phyloP scores from a whole-genome alignment of 2,329 filamentous ascomycete genomes.

The Ascocoryne sarcoides region DNA sequence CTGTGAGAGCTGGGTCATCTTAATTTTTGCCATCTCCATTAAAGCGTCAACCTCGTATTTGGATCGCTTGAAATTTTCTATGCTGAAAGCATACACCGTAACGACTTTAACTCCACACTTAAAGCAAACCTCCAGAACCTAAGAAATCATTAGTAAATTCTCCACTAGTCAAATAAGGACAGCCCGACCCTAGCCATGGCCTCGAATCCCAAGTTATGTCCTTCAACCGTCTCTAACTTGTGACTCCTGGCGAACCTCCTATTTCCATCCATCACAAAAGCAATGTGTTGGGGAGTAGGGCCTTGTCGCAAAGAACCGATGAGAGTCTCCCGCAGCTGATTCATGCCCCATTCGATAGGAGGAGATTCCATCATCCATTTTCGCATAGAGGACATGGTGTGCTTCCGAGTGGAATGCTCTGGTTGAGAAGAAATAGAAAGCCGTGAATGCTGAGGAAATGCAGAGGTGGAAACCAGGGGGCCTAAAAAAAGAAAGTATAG shows the following conservation, averaged over 20 bases:
- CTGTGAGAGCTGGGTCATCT: slow-evolving; percentile 81
- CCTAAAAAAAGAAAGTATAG: neutral
- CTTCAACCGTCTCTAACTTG: slow-evolving; percentile 92
- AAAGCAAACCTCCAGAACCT: slow-evolving; percentile 97
- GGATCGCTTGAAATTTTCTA: slow-evolving; percentile 96
- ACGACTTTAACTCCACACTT: slow-evolving; percentile 95
- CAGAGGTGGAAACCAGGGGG: neutral
- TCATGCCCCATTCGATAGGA: slow-evolving; percentile 82
- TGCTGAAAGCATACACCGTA: slow-evolving; percentile 96
- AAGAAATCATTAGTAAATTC: slow-evolving; percentile 11
- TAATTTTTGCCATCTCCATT: slow-evolving; percentile 97
- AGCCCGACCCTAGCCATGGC: slow-evolving; percentile 69
- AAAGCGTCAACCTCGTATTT: slow-evolving; percentile 94
- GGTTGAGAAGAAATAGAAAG: neutral
- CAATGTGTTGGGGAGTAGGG: slow-evolving; percentile 86
- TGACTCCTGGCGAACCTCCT: slow-evolving; percentile 82
- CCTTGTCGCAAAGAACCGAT: slow-evolving; percentile 86
- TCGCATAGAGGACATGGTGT: slow-evolving; percentile 41
- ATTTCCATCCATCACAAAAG: slow-evolving; percentile 99
- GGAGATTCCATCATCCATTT: slow-evolving; percentile 82
- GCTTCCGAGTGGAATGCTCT: neutral
- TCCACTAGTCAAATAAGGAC: neutral
- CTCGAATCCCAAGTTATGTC: slow-evolving; percentile 92
- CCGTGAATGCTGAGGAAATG: neutral
- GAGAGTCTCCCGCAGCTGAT: slow-evolving; percentile 69